phyloP scores from a whole-genome alignment of 495 filamentous ascomycete species.

The Penicillium subrubescens region DNA sequence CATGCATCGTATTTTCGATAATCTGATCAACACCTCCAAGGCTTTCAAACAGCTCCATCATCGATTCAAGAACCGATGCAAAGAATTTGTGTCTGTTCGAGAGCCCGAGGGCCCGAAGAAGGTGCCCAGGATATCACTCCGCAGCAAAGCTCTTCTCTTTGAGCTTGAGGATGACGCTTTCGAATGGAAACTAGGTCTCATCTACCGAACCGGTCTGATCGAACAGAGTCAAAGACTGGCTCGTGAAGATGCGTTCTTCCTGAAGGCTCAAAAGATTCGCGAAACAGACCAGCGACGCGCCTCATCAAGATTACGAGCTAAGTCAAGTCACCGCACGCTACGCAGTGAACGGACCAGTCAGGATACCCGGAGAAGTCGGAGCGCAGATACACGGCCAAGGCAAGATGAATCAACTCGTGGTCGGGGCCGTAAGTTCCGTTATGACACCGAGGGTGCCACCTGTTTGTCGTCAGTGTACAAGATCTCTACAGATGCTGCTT shows the following conservation, averaged over 20 bases:
- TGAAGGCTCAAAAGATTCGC: constrained; percentile 85
- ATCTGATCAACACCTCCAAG: constrained; percentile 84
- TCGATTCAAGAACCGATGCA: constrained; percentile 81
- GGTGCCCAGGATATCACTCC: constrained; percentile 80
- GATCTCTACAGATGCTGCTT: constrained; percentile 72
- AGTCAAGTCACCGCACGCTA: constrained; percentile 48
- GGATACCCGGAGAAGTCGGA: constrained; percentile 56
- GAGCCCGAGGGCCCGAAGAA: constrained; percentile 79
- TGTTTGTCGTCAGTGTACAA: constrained; percentile 68
- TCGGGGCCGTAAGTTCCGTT: constrained; percentile 60
- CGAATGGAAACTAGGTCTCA: constrained; percentile 93
- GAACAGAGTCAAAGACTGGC: constrained; percentile 89
- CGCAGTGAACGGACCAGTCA: constrained; percentile 48
- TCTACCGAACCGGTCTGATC: constrained; percentile 83
- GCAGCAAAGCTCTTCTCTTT: constrained; percentile 79
- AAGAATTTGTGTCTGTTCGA: constrained; percentile 84
- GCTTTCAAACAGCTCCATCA: constrained; percentile 87
- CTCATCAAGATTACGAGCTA: constrained; percentile 54
- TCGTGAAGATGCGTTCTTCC: constrained; percentile 82
- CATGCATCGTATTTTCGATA: constrained; percentile 89
- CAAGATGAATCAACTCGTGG: constrained; percentile 32
- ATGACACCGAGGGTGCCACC: constrained; percentile 75
- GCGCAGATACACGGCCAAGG: constrained; percentile 47
- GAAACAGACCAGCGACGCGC: constrained; percentile 58
- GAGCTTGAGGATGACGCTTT: constrained; percentile 96